Conservation (phyloP, 495 filamentous ascomycete genomes). For the Pseudomonodictys pantanalensis region DNA sequence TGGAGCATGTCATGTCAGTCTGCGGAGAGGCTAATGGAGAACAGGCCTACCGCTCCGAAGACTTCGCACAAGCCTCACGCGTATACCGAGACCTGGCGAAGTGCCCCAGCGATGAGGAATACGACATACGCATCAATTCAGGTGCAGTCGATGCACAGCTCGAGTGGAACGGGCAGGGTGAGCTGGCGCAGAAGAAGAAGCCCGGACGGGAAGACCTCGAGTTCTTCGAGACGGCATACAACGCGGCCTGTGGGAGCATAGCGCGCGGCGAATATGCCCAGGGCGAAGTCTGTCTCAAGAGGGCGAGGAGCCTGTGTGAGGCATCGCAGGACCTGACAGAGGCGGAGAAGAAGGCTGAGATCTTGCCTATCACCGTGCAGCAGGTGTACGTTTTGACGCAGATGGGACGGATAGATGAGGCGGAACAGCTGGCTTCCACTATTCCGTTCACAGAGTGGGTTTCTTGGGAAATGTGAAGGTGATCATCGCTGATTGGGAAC, state of each 20-base stretch:
- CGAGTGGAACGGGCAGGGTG: slow-evolving; percentile 69
- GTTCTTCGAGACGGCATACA: slow-evolving; percentile 90
- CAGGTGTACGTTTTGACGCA: slow-evolving; percentile 74
- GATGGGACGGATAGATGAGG: slow-evolving; percentile 72
- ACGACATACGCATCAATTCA: slow-evolving; percentile 82
- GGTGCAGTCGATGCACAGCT: slow-evolving; percentile 79
- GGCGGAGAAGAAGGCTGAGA: slow-evolving; percentile 77
- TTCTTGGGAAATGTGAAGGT: not conserved
- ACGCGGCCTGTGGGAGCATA: slow-evolving; percentile 83
- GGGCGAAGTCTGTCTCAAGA: slow-evolving; percentile 74
- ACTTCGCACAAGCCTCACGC: slow-evolving; percentile 67
- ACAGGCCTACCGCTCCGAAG: slow-evolving; percentile 77
- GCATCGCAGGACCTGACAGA: slow-evolving; percentile 76
- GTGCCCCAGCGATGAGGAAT: slow-evolving; percentile 62
- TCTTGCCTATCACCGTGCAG: slow-evolving; percentile 83
- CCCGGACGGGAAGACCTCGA: slow-evolving; percentile 74
- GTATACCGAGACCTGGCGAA: slow-evolving; percentile 65
- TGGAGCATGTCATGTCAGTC: slow-evolving; percentile 4
- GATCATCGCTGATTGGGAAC: slow-evolving; percentile 35
- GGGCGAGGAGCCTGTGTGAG: slow-evolving; percentile 80
- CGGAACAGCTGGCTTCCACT: slow-evolving; percentile 60
- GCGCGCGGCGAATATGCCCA: slow-evolving; percentile 73
- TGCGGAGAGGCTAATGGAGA: slow-evolving; percentile 17
- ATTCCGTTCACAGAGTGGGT: slow-evolving; percentile 64
- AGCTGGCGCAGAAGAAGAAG: slow-evolving; percentile 54